A percentile compares a stretch with the other conserved stretches of the same genome.
These are phyloP conservation scores for Canavalia gladiata DNA, from an alignment of 306 rosid species.

Conservation along the genomic window DNA sequence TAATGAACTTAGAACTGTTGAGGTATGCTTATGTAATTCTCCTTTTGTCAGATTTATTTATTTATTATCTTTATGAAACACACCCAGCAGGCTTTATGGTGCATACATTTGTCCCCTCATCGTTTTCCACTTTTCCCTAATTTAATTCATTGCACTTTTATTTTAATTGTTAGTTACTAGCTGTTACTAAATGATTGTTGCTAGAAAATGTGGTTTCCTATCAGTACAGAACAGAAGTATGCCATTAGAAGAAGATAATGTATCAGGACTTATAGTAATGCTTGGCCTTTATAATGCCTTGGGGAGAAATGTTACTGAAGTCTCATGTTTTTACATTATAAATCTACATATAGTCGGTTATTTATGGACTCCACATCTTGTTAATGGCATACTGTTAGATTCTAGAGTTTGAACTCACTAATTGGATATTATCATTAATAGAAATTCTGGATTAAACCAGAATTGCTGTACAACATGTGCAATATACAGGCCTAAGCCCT, in stretches of 20 bases:
- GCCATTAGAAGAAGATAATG: constrained; percentile 25
- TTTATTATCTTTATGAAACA: background rate
- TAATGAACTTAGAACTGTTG: constrained; percentile 87
- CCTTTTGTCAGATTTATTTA: constrained; percentile 3
- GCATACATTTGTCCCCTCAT: constrained; percentile 9
- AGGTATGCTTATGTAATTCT: constrained; percentile 64
- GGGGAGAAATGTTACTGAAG: background rate
- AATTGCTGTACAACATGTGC: background rate
- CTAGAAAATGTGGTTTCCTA: constrained; percentile 27
- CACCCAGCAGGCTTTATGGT: constrained; percentile 21
- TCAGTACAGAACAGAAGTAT: constrained; percentile 1
- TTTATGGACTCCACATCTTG: constrained; percentile 12
- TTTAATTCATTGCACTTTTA: constrained; percentile 13
- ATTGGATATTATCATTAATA: background rate
- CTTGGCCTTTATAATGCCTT: constrained; percentile 27
- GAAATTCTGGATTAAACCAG: background rate
- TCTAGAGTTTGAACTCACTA: background rate
- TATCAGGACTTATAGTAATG: constrained; percentile 28
- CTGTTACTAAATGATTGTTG: constrained; percentile 9
- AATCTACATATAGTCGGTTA: constrained; percentile 2
- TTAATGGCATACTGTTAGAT: background rate
- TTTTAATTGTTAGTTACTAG: constrained; percentile 7
- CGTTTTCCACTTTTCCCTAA: background rate
- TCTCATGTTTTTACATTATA: constrained; percentile 1
- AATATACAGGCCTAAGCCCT: background rate